Evolutionary conservation across 2,329 filamentous ascomycete genomes (phyloP), one percentile per base, ranked within the genome.

Genomic region (Amylocarpus encephaloides): DNA sequence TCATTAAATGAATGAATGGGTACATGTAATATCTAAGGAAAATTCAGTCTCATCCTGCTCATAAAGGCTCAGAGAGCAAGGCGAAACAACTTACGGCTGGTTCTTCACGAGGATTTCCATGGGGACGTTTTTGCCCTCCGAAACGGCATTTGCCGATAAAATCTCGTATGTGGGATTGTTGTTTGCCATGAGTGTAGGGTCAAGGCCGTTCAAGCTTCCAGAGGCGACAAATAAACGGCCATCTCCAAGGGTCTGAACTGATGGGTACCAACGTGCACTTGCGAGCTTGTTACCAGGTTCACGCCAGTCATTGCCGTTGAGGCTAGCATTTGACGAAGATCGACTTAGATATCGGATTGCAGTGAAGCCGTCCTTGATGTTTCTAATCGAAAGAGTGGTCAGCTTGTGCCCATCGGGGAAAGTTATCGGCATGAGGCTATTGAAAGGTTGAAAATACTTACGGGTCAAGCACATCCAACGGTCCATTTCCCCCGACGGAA

Each of bases 111-210:
- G 67, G 34, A 82, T 77, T 4, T 76, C 72, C 70, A 82, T 71
- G 7, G 66, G 64, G 39, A 73, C 70, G 59, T 70, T 79, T 15
- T 65, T 62, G 43, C 76, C 77, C 41, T 68, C 64, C 3, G 72
- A 70, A 39, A 71, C 63, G 50, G 75, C 79, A 38, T 71, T 59
- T 26, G 66, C 53, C 50, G 75, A 73, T n/a, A 82, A 66, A 22
- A 81, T 72, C 60, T 83, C 79, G 61, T 80, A 82, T 1, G 79
- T 83, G 2, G 79, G 79, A 59, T 83, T 82, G 68, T 82, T 82
- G 68, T 83, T 82, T 43, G 71, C 67, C 3, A 65, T 64, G 50
- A 74, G 69, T 6, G 70, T 71, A 19, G 77, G 77, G 60, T 80
- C 74, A 30, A 80, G 69, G 41, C 77, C 78, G 58, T 82, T 83